These are phyloP conservation scores for Metschnikowia hibisci DNA, from an alignment of 805 yeast genomes.

Conservation along the genomic window DNA sequence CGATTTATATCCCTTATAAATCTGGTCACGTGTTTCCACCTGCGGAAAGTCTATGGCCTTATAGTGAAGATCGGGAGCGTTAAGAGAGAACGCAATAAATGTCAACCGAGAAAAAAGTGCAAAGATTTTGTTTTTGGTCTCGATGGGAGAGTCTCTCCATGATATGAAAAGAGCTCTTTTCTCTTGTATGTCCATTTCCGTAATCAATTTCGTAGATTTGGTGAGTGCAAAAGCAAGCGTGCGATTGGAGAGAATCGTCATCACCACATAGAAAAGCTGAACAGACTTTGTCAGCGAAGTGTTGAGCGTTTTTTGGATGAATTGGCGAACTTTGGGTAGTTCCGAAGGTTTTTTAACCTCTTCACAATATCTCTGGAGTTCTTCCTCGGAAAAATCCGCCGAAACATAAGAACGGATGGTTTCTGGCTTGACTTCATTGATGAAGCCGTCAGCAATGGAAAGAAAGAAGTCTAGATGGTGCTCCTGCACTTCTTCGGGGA, in stretches of 20 bases:
- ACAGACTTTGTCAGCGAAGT: constrained; percentile 18
- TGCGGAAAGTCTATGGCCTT: constrained; percentile 39
- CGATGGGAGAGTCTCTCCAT: constrained; percentile 42
- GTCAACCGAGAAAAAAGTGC: constrained; percentile 26
- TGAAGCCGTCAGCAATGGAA: constrained; percentile 32
- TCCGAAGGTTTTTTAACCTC: constrained; percentile 26
- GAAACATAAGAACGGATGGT: constrained; percentile 23
- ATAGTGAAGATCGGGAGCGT: constrained; percentile 32
- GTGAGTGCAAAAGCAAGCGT: constrained; percentile 29
- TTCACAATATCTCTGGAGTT: constrained; percentile 26
- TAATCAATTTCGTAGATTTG: constrained; percentile 29
- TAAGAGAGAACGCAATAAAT: constrained; percentile 22
- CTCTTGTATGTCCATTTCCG: constrained; percentile 35
- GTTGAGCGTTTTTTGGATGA: constrained; percentile 12
- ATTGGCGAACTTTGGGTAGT: constrained; percentile 24
- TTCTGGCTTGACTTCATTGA: constrained; percentile 31
- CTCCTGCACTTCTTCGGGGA: constrained; percentile 18
- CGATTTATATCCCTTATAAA: constrained; percentile 23
- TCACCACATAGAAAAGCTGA: constrained; percentile 23
- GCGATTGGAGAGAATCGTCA: constrained; percentile 28
- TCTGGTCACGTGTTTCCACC: constrained; percentile 25
- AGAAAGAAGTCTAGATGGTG: constrained; percentile 26
- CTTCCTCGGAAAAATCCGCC: constrained; percentile 24
- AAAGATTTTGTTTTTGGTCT: constrained; percentile 33
- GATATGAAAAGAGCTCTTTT: constrained; percentile 28